Evolutionary conservation across 176 grass and related monocot species (phyloP), one percentile per base, ranked within the genome.

Genomic region (Themeda triandra): DNA sequence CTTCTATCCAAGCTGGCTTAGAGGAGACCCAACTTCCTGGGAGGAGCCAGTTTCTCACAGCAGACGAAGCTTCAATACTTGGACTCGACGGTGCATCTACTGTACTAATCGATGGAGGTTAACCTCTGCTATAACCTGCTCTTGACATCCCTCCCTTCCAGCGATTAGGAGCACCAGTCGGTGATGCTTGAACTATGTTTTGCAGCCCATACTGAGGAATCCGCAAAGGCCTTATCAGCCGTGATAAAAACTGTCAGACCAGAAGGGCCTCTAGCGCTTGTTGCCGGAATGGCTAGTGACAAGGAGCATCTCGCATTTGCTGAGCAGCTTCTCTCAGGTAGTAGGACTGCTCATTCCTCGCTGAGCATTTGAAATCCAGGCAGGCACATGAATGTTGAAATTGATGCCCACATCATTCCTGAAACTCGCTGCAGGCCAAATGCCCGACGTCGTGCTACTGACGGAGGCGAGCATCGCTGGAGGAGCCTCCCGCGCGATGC

Each of bases 231-330:
- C 45, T 85, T 93, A 59, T 83, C 87, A 6, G 92, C 85, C 2
- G 85, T 98, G 63, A 86, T 98, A 83, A 39, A 56, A 79, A 86
- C 75, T 18, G 82, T 87, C 8, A 84, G 88, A 78, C 85, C 62
- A 10, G 64, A 85, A 33, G 88, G 91, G 6, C 87, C 83, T 66
- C 63, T 93, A 63, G 89, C 92, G 70, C 73, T 98, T 82, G 78
- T 98, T 44, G 77, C 95, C 21, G 92, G 89, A 63, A 98, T 98
- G 95, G 92, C 92, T 18, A 88, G 32, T 53, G 95, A 95, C 84
- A 95, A 98, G 45, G 92, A 93, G 21, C 92, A 98, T 69, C 45
- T 90, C 8, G 79, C 87, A 25, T 95, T 98, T 53, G 86, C 95
- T 13, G 87, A 66, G 51, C 87, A 95, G 56, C 76, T 98, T 82